Percentiles rank a stretch among this genome's conserved stretches.
Conservation (phyloP, 1,284 basidiomycete species). For the Trametes sp. region DNA sequence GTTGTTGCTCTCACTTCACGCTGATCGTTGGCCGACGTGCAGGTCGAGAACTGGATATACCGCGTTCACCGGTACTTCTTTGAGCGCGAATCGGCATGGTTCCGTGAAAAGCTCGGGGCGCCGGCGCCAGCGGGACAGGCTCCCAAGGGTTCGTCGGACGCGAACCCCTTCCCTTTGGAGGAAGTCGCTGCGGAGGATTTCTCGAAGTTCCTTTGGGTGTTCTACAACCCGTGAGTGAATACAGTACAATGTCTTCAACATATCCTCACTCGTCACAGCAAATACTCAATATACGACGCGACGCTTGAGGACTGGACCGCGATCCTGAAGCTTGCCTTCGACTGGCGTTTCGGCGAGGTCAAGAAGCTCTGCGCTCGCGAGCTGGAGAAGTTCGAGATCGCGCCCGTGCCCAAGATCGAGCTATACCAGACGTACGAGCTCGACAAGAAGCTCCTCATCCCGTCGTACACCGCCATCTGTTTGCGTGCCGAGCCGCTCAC, state of each 20-base stretch:
- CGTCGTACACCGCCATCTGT: slow-evolving; percentile 63
- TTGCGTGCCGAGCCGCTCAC: slow-evolving; percentile 62
- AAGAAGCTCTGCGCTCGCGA: slow-evolving; percentile 65
- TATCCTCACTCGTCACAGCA: slow-evolving; percentile 42
- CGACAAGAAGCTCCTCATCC: slow-evolving; percentile 59
- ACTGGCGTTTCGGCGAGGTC: slow-evolving; percentile 68
- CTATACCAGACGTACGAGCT: slow-evolving; percentile 62
- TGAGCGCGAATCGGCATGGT: slow-evolving; percentile 64
- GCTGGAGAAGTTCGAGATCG: slow-evolving; percentile 64
- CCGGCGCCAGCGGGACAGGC: slow-evolving; percentile 54
- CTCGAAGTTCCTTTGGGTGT: slow-evolving; percentile 69
- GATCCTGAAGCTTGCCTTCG: slow-evolving; percentile 63
- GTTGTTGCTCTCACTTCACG: not conserved
- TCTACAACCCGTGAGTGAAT: slow-evolving; percentile 73
- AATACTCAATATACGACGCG: slow-evolving; percentile 65
- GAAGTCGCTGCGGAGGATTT: slow-evolving; percentile 59
- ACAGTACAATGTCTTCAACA: not conserved
- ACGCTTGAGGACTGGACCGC: slow-evolving; percentile 61
- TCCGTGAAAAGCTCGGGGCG: slow-evolving; percentile 52
- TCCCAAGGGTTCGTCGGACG: slow-evolving; percentile 53
- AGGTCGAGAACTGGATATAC: slow-evolving; percentile 61
- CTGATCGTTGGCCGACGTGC: slow-evolving; percentile 18
- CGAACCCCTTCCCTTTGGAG: slow-evolving; percentile 59
- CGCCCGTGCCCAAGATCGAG: slow-evolving; percentile 66
- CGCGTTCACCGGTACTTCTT: slow-evolving; percentile 71